Evolutionary conservation across 352 stramenopile species (phyloP), one percentile per base, ranked within the genome.

Genomic region (Globisporangium cederbergense): DNA sequence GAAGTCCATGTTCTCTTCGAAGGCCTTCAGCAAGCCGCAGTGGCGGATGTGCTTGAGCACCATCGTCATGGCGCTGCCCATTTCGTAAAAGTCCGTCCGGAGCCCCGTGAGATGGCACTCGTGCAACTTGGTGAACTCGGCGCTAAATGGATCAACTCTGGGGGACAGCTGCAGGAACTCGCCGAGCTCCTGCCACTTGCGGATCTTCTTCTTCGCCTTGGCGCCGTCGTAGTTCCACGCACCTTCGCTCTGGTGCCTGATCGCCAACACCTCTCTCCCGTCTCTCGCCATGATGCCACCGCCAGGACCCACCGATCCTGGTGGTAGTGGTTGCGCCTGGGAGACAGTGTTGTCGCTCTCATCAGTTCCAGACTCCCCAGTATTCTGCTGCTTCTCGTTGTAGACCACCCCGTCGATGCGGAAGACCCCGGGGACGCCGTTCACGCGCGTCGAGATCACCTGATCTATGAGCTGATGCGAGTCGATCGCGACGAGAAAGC

Each of bases 41-140:
- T 96, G 78, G 11, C 85, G 83, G 32, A 96, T 70, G 67, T 92
- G 88, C 71, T 93, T 92, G 20, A 95, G 71, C 49, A 93, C 73
- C 83, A 96, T 90, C 18, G 88, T 86, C 79, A 96, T 90, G n/a
- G 81, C 83, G 30, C 75, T 87, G 14, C 75, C 83, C n/a, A 92
- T 53, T 60, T 96, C 88, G 45, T 94, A 93, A 2, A 96, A 73
- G 52, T 96, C 88, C 18, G 83, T 68, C 0, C 85, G 83, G 40
- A 96, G 65, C 18, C 88, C 88, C 0, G 86, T 95, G 51, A 95
- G 68, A 52, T 93, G 77, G 34, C 81, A 90, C 50, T 89, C 72
- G 16, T 64, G 46, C 0, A 78, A 72, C 28, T 68, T 72, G 43
- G 16, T 49, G 2, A 93, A 66, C 43, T 80, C 49, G 60, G 88